phyloP scores from a whole-genome alignment of 2,329 filamentous ascomycete species.

The Neopestalotiopsis sp. region DNA sequence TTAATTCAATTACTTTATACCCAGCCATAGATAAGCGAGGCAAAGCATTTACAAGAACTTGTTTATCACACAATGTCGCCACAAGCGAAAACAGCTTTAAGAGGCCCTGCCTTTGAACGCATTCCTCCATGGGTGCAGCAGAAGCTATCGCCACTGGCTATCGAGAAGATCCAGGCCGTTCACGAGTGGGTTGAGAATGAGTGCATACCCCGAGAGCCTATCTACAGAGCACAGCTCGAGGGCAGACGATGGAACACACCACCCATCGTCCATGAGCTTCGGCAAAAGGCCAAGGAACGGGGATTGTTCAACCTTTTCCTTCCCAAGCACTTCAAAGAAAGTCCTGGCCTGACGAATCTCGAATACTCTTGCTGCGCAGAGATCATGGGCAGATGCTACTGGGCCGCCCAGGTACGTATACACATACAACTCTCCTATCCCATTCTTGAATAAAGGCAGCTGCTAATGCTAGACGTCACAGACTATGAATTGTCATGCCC shows the following conservation, averaged over 20 bases:
- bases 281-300: conserved; percentile 45
- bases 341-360: conserved; percentile 50
- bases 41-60: neutral
- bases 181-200: conserved; percentile 50
- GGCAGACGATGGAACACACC: conserved; percentile 44
- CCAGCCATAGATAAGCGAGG: too few species aligned
- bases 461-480: neutral
- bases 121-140: conserved; percentile 34
- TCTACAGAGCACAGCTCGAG: conserved; percentile 45
- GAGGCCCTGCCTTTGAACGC: conserved; percentile 35
- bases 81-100: conserved; percentile 16
- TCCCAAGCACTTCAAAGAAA: conserved; percentile 46
- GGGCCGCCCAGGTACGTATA: conserved; percentile 37
- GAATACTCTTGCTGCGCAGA: conserved; percentile 52
- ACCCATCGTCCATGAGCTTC: conserved; percentile 45
- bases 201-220: conserved; percentile 47
- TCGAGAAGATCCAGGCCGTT: conserved; percentile 47
- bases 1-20: too few species aligned
- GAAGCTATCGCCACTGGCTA: conserved; percentile 39
- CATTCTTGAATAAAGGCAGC: neutral
- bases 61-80: neutral
- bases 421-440: neutral
- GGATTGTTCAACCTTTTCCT: conserved; percentile 47
- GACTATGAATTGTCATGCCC: conserved; percentile 51
- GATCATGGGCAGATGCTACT: conserved; percentile 51